A percentile compares a stretch with the other conserved stretches of the same genome.
phyloP scores from a whole-genome alignment of 495 filamentous ascomycete genomes.

The Halenospora varia region DNA sequence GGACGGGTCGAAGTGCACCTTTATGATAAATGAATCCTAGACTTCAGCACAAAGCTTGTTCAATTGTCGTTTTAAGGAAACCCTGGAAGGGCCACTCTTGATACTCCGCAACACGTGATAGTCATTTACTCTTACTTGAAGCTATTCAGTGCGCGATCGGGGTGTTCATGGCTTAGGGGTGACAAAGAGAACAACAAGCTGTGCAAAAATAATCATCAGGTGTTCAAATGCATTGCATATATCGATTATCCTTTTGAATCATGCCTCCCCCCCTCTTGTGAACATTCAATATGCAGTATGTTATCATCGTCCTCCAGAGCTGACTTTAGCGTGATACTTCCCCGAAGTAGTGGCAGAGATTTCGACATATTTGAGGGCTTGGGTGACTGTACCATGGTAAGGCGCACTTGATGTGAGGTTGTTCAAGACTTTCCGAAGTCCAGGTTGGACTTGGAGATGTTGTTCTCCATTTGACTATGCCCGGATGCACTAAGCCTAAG shows the following conservation, averaged over 20 bases:
- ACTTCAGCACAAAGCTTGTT: no score
- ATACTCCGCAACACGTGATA: no score
- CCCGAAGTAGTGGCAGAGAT: background rate
- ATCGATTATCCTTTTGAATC: background rate
- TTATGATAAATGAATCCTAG: no score
- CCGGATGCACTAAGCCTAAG: no score
- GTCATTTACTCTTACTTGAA: no score
- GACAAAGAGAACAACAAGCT: background rate
- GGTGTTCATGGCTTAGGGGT: background rate
- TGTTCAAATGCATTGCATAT: background rate
- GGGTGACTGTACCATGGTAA: background rate
- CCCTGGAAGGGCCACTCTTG: no score
- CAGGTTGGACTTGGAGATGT: background rate
- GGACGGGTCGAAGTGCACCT: no score
- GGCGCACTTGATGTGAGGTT: background rate
- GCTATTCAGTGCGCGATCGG: background rate
- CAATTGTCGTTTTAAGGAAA: no score
- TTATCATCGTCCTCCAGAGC: conserved; percentile 1
- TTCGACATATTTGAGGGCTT: background rate
- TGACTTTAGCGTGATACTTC: background rate
- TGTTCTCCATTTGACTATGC: background rate
- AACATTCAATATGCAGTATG: conserved; percentile 1
- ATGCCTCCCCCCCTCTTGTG: background rate
- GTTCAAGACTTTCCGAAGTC: background rate
- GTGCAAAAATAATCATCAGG: background rate